Base-by-base conservation (phyloP, 108 stramenopile genomes). In the Cyclotella baltica region DNA sequence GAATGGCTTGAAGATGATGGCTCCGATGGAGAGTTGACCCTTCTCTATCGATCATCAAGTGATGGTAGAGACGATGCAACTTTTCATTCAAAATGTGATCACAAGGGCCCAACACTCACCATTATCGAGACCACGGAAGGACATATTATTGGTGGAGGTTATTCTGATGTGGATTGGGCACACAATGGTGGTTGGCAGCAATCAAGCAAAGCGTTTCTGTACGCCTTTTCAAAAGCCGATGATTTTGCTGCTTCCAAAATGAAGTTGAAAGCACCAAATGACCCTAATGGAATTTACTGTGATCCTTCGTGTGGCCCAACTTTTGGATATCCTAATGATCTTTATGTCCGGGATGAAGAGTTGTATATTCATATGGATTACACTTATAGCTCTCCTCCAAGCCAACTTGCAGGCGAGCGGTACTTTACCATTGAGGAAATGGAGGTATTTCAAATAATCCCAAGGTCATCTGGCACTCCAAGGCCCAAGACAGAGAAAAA, bases 21-120 rank as follows among this genome's bases (percentile, higher is more conserved):
- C 33, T 70, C 20, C 23, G 38, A 57, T 48, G 77, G 68, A 0
- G 50, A 70, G 4, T 30, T 71, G 27, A 16, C 0, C 35, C 66
- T 80, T 9, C 78, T 80, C 9, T 68, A 80, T 35, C 73, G 73
- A n/a, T 55, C 65, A 6, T 74, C 73, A 34, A n/a, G 73, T 16
- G 73, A 80, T 74, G 73, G 78, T 25, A 29, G 10, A 10, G 11
- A 15, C 1, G 27, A 9, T 69, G 0, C 13, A 27, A 16, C 56
- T 2, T 80, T 75, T 47, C 73, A 75, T 38, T 50, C 55, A 33
- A 76, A 80, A 51, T 80, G 79, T 37, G 67, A 68, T 28, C 52
- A 68, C 18, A 68, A n/a, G n/a, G n/a, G n/a, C n/a, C n/a, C n/a
- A n/a, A n/a, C n/a, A n/a, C n/a, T n/a, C n/a, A n/a, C n/a, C 53